phyloP scores from a whole-genome alignment of 805 yeast species.

The Scheffersomyces lignosus region DNA sequence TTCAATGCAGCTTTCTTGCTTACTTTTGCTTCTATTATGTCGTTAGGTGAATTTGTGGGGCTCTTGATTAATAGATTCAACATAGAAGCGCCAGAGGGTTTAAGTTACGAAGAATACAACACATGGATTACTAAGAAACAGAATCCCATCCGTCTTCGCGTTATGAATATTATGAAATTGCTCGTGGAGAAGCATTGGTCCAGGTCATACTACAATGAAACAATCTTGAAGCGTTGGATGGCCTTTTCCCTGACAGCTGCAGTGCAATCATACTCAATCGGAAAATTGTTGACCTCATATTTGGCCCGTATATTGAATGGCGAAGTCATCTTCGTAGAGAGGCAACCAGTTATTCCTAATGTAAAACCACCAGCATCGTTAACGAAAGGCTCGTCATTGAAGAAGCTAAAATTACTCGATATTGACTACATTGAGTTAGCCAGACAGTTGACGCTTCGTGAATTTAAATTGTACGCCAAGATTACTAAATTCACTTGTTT shows the following conservation, averaged over 20 bases:
- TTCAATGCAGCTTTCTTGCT: conserved; percentile 69
- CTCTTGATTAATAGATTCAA: conserved; percentile 64
- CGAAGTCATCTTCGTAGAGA: conserved; percentile 26
- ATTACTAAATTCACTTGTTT: conserved; percentile 74
- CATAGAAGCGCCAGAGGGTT: conserved; percentile 80
- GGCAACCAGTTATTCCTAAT: conserved; percentile 26
- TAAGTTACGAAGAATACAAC: conserved; percentile 78
- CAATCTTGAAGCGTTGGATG: conserved; percentile 36
- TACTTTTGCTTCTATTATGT: conserved; percentile 75
- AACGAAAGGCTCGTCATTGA: conserved; percentile 29
- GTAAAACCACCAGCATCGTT: conserved; percentile 44
- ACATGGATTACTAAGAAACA: conserved; percentile 74
- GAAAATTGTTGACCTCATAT: conserved; percentile 25
- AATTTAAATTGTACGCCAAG: conserved; percentile 64
- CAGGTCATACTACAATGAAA: conserved; percentile 53
- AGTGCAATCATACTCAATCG: conserved; percentile 26
- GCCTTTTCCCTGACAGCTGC: conserved; percentile 20
- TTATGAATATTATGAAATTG: conserved; percentile 63
- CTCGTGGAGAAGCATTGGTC: conserved; percentile 74
- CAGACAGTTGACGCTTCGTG: conserved; percentile 78
- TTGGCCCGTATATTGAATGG: conserved; percentile 29
- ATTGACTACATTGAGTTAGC: conserved; percentile 78
- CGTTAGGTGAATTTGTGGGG: conserved; percentile 61
- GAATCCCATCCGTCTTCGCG: conserved; percentile 63
- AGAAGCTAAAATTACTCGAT: conserved; percentile 55